Conservation (phyloP, 2,329 filamentous ascomycete genomes). For the Fusarium torreyae region DNA sequence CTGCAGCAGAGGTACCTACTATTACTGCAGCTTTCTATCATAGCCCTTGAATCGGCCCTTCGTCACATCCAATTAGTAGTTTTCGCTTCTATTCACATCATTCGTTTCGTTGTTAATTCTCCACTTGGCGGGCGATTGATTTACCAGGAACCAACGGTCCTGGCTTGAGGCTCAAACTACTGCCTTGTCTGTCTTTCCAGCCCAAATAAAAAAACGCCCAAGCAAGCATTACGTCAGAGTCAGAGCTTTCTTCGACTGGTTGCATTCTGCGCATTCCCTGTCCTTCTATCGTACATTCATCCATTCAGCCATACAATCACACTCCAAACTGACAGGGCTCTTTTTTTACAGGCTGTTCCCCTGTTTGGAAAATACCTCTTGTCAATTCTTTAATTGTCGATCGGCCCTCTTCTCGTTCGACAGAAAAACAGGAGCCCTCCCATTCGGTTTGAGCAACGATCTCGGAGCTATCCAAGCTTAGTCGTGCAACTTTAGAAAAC, state of each 20-base stretch:
- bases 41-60: slow-evolving; percentile 28
- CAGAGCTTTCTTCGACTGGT: slow-evolving; percentile 35
- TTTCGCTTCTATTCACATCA: slow-evolving; percentile 17
- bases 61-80: slow-evolving; percentile 16
- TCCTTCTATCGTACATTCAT: slow-evolving; percentile 23
- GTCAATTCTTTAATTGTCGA: slow-evolving; percentile 17
- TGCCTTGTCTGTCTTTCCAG: slow-evolving; percentile 26
- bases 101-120: slow-evolving; percentile 21
- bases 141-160: slow-evolving; percentile 39
- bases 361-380: slow-evolving; percentile 29
- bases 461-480: slow-evolving; percentile 49
- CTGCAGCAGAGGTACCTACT: neutral
- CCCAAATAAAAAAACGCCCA: slow-evolving; percentile 5
- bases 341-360: slow-evolving; percentile 26
- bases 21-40: slow-evolving; percentile 3
- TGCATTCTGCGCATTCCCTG: slow-evolving; percentile 41
- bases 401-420: slow-evolving; percentile 9
- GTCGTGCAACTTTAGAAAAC: slow-evolving; percentile 39
- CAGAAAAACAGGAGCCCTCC: slow-evolving; percentile 18
- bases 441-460: slow-evolving; percentile 31
- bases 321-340: slow-evolving; percentile 31
- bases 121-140: slow-evolving; percentile 28
- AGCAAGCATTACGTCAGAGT: slow-evolving; percentile 48
- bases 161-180: slow-evolving; percentile 37
- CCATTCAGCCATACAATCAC: slow-evolving; percentile 29